A percentile compares a stretch with the other conserved stretches of the same genome.
Conservation (phyloP, 371 early-diverging fungal species). For the Mortierella sp. region DNA sequence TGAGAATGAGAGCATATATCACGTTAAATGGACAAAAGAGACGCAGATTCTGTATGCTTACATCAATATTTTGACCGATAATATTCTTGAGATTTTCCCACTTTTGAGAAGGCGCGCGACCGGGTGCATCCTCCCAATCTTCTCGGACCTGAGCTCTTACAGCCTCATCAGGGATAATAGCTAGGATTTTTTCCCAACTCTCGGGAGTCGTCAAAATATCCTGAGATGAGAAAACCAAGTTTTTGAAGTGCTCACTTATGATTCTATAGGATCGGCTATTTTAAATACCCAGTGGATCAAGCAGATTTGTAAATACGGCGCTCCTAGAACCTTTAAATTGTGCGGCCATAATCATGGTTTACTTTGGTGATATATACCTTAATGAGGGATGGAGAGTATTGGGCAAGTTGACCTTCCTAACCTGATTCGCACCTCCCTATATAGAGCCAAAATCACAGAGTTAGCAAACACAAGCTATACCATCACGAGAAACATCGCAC, state of each 20-base stretch:
- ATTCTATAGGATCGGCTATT: constrained; percentile 73
- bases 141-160: constrained; percentile 62
- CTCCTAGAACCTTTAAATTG: not conserved
- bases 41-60: constrained; percentile 5
- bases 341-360: too few species aligned
- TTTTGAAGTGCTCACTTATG: constrained; percentile 74
- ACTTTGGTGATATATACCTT: constrained; percentile 54
- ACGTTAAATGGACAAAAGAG: not conserved
- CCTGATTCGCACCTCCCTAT: constrained; percentile 81
- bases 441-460: not conserved
- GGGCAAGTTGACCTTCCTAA: constrained; percentile 78
- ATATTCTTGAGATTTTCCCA: constrained; percentile 67
- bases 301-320: not conserved
- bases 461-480: not conserved
- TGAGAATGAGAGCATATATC: not conserved
- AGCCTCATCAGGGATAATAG: constrained; percentile 81
- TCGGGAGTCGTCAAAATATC: constrained; percentile 74
- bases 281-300: constrained; percentile 8
- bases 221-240: constrained; percentile 76
- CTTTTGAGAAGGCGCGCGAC: constrained; percentile 63
- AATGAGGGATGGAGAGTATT: constrained; percentile 73
- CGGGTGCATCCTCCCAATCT: constrained; percentile 64
- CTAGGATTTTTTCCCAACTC: constrained; percentile 80
- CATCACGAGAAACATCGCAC: not conserved
- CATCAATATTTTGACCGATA: constrained; percentile 29